Percentiles rank a stretch among this genome's conserved stretches.
These are phyloP conservation scores for Neophaeococcomyces mojaviensis DNA, from an alignment of 2,329 filamentous ascomycete species.

Conservation along the genomic window DNA sequence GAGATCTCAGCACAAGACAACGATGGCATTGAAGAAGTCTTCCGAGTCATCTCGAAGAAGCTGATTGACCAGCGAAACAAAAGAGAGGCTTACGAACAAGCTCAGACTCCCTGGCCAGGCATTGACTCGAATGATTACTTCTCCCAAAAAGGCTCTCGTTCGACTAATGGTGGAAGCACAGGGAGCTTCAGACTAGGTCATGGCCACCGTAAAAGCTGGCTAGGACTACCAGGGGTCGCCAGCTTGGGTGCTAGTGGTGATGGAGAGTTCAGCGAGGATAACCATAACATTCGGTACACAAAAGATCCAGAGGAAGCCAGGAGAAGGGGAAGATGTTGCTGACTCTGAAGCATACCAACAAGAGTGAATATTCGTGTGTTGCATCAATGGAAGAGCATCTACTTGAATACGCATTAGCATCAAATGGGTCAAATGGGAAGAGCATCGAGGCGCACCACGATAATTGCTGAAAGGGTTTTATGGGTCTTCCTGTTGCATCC, in stretches of 20 bases:
- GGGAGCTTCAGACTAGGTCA: slow-evolving; percentile 54
- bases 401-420: no score
- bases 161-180: slow-evolving; percentile 44
- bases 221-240: slow-evolving; percentile 46
- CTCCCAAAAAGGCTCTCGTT: slow-evolving; percentile 25
- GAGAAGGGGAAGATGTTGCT: slow-evolving; percentile 35
- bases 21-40: slow-evolving; percentile 94
- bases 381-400: no score
- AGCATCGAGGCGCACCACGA: no score
- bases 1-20: slow-evolving; percentile 92
- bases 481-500: no score
- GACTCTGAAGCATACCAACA: no score
- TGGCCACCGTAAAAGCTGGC: slow-evolving; percentile 60
- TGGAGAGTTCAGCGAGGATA: slow-evolving; percentile 24
- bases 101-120: slow-evolving; percentile 36
- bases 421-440: no score
- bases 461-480: no score
- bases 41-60: slow-evolving; percentile 81
- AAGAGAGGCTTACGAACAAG: slow-evolving; percentile 44
- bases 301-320: slow-evolving; percentile 26
- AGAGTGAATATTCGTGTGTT: no score
- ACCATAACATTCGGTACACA: slow-evolving; percentile 21
- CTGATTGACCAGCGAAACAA: slow-evolving; percentile 63
- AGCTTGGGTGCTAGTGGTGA: slow-evolving; percentile 30
- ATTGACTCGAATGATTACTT: slow-evolving; percentile 22